Percentiles rank a stretch among this genome's conserved stretches.
phyloP scores from a whole-genome alignment of 371 early-diverging fungal genomes.

The Globomyces sp. region DNA sequence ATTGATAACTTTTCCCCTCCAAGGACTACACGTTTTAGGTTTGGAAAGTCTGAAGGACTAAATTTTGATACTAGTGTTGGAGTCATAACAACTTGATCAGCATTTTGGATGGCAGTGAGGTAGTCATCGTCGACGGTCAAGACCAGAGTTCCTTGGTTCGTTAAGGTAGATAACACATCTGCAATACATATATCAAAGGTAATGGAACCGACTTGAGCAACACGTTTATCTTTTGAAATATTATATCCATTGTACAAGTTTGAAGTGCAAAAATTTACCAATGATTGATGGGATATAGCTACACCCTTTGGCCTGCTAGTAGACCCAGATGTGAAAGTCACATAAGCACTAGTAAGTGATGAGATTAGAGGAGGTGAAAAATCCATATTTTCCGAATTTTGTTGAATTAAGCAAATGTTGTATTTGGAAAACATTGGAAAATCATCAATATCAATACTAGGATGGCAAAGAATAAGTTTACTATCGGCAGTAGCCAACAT shows the following conservation, averaged over 20 bases:
- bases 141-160: constrained; percentile 22
- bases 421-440: neutral
- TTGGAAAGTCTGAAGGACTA: constrained; percentile 23
- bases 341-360: constrained; percentile 12
- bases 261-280: neutral
- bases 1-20: constrained; percentile 18
- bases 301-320: constrained; percentile 59
- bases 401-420: neutral
- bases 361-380: neutral
- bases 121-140: constrained; percentile 18
- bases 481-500: constrained; percentile 6
- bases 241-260: neutral
- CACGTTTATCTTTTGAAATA: neutral
- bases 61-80: constrained; percentile 21
- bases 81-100: constrained; percentile 4
- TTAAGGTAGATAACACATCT: constrained; percentile 29
- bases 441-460: neutral
- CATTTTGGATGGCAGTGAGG: neutral
- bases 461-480: neutral
- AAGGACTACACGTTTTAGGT: constrained; percentile 21
- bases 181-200: constrained; percentile 25
- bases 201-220: constrained; percentile 22
- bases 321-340: constrained; percentile 53
- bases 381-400: neutral
- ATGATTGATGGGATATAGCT: constrained; percentile 32